Conservation (phyloP, 495 filamentous ascomycete species). For the Annulohypoxylon maeteangense region DNA sequence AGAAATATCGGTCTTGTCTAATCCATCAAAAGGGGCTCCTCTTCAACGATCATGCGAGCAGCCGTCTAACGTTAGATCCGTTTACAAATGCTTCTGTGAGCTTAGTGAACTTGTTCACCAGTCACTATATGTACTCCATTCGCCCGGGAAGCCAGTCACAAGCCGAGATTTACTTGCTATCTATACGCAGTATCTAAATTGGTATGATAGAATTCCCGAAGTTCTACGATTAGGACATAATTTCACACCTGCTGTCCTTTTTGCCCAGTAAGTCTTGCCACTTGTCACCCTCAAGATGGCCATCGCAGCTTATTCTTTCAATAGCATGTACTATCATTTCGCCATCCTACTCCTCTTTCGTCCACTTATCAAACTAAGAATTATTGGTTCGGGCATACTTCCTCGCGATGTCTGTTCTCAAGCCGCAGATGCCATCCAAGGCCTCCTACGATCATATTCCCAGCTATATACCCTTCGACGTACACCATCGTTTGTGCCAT, state of each 20-base stretch:
- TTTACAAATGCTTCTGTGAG: constrained; percentile 70
- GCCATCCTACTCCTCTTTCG: constrained; percentile 72
- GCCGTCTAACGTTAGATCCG: constrained; percentile 65
- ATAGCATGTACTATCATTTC: constrained; percentile 73
- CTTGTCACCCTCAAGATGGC: neutral
- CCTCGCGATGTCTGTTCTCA: constrained; percentile 71
- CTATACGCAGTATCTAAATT: constrained; percentile 69
- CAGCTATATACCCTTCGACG: constrained; percentile 68
- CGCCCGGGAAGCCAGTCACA: constrained; percentile 67
- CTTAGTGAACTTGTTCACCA: constrained; percentile 75
- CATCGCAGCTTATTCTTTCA: constrained; percentile 23
- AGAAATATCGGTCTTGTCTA: constrained; percentile 12
- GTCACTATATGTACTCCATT: constrained; percentile 70
- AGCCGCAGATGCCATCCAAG: constrained; percentile 69
- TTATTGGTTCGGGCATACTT: constrained; percentile 65
- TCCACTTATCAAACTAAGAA: constrained; percentile 70
- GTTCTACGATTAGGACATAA: constrained; percentile 66
- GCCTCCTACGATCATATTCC: constrained; percentile 66
- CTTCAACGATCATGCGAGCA: constrained; percentile 61
- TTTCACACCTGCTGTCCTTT: constrained; percentile 68
- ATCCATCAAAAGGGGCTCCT: constrained; percentile 52
- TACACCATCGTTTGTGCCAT: constrained; percentile 67
- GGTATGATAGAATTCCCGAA: constrained; percentile 70
- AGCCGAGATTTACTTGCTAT: constrained; percentile 64
- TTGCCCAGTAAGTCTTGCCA: constrained; percentile 67